phyloP scores from a whole-genome alignment of 306 rosid species.

The Rosa lucieae region DNA sequence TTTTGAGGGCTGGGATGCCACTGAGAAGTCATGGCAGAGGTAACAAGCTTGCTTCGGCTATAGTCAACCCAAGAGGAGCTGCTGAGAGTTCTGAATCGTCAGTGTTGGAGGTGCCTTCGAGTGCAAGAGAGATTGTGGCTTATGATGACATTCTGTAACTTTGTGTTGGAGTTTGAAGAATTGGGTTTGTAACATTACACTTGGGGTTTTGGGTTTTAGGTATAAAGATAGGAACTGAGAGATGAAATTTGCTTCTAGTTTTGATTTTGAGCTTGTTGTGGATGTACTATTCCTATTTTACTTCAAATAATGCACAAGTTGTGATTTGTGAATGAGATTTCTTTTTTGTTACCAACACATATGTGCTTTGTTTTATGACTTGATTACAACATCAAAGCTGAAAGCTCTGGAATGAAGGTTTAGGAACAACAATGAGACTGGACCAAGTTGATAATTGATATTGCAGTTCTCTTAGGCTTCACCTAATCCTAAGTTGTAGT shows the following conservation, averaged over 20 bases:
- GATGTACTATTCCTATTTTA: background rate
- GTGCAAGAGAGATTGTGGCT: slow-evolving; percentile 77
- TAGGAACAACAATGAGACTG: background rate
- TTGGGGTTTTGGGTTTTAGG: slow-evolving; percentile 10
- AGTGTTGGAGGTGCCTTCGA: slow-evolving; percentile 49
- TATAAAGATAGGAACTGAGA: background rate
- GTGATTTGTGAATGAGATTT: slow-evolving; percentile 8
- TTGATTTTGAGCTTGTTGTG: background rate
- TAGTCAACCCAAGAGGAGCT: slow-evolving; percentile 52
- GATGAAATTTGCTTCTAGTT: background rate
- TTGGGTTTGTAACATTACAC: slow-evolving; percentile 23
- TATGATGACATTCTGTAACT: slow-evolving; percentile 76
- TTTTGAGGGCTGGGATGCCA: slow-evolving; percentile 75
- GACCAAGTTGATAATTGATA: background rate
- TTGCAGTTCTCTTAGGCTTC: background rate
- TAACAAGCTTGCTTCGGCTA: slow-evolving; percentile 69
- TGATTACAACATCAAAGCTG: background rate
- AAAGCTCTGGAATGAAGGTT: background rate
- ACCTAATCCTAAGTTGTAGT: too few species aligned
- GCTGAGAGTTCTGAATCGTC: slow-evolving; percentile 38
- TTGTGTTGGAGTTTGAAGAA: background rate
- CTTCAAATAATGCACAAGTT: background rate
- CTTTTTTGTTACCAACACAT: background rate
- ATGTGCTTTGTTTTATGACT: background rate
- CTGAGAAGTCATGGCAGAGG: slow-evolving; percentile 80